Evolutionary conservation across 768 basidiomycete genomes (phyloP).

Genomic region (Trametes cubensis): DNA sequence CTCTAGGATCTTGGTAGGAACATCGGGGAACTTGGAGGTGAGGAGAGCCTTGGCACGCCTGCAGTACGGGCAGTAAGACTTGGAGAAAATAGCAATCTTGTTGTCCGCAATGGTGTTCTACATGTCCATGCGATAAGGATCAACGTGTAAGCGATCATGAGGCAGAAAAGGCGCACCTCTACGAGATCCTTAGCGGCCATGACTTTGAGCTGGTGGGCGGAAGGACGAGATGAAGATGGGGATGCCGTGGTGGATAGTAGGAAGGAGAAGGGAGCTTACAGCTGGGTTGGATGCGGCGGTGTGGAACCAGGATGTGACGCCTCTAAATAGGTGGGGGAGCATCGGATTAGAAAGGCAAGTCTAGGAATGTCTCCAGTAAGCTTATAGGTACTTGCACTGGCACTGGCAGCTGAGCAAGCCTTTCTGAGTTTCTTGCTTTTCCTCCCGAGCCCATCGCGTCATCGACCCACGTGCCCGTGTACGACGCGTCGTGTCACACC

Average conservation of each 20-base stretch:
- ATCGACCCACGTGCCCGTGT: slow-evolving; percentile 12
- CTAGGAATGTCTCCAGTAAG: background rate
- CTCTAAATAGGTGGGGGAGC: slow-evolving; percentile 32
- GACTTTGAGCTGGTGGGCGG: slow-evolving; percentile 36
- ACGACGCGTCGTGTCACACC: slow-evolving; percentile 17
- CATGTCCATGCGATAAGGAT: background rate
- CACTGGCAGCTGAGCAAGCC: slow-evolving; percentile 17
- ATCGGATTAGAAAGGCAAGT: slow-evolving; percentile 9
- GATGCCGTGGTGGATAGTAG: slow-evolving; percentile 23
- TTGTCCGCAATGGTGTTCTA: slow-evolving; percentile 40
- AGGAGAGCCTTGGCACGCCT: slow-evolving; percentile 42
- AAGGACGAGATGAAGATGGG: slow-evolving; percentile 38
- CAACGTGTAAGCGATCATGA: background rate
- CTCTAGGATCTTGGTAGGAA: slow-evolving; percentile 40
- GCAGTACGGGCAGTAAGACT: slow-evolving; percentile 47
- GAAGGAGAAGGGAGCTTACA: slow-evolving; percentile 24
- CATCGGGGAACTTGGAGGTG: slow-evolving; percentile 35
- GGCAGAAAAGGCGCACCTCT: slow-evolving; percentile 37
- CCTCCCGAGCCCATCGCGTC: slow-evolving; percentile 11
- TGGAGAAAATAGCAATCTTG: slow-evolving; percentile 45
- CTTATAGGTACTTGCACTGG: too few relatives aligned
- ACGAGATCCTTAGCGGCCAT: slow-evolving; percentile 42
- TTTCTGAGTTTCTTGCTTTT: background rate
- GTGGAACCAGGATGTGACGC: slow-evolving; percentile 21
- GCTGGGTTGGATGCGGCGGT: slow-evolving; percentile 26